Base-by-base conservation (phyloP, 2,329 filamentous ascomycete species). In the Fusarium miscanthi region DNA sequence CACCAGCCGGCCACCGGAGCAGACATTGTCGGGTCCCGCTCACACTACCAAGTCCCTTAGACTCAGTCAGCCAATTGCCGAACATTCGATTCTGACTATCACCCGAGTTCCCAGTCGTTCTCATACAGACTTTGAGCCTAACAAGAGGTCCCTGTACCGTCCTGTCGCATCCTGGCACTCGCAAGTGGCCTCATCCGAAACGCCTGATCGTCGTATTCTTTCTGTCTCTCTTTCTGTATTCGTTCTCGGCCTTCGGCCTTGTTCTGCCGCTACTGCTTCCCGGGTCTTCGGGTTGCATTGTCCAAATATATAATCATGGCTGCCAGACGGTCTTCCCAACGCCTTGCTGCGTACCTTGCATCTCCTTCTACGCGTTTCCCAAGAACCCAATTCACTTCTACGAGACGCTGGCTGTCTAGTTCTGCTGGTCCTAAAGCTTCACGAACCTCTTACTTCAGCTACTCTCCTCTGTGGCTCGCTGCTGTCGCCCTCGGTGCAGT, bases 401-500 rank as follows among this genome's bases (percentile, higher is more conserved):
- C 68, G 41, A 74, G 75, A 66, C 74, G 74, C 65, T 75, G 75
- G 62, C 69, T 74, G 58, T 79, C 79, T 40, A 76, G 59, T 54
- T 77, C 78, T 37, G 63, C 72, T 43, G 46, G 62, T 51, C 67
- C 70, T 37, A 64, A 64, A 65, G 53, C 71, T 67, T 73, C 71
- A 42, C 72, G 70, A 56, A 63, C 63, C 59, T 52, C 70, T 53
- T 67, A 70, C 25, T 69, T 66, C 19, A 66, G 71, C 52, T 74
- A 64, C 41, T 63, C 72, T 30, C 56, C 75, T 27, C 33, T 81
- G 58, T 79, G 78, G 74, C 73, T 82, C 73, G 80, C 81, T 53
- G 83, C 81, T 41, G 79, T 80, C 54, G 85, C 86, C 65, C 74
- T 90, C 58, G 85, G 87, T 66, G 84, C 89, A 72, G 82, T 86